Evolutionary conservation across 1,139 yeast species (phyloP).

Genomic region (Meyerozyma smithsonii): DNA sequence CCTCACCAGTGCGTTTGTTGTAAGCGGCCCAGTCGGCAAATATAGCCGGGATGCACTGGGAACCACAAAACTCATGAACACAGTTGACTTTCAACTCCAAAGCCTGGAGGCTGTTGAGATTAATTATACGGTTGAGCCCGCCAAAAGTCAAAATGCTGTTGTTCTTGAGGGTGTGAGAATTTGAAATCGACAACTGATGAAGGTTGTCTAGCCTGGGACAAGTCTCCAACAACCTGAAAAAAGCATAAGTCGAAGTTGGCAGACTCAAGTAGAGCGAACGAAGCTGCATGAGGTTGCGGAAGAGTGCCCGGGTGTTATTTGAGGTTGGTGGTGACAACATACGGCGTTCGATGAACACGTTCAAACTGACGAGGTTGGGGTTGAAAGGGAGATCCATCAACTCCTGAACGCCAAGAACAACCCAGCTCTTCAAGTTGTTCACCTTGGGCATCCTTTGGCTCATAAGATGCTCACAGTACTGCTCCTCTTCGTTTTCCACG

Average conservation of each 20-base stretch:
- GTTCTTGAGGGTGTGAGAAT: conserved; percentile 17
- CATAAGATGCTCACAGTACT: conserved; percentile 4
- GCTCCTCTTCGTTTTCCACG: conserved; percentile 15
- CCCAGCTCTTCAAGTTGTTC: conserved; percentile 20
- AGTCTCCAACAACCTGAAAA: conserved; percentile 11
- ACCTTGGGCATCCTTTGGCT: conserved; percentile 10
- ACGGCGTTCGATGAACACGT: conserved; percentile 15
- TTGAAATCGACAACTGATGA: conserved; percentile 16
- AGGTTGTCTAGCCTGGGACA: conserved; percentile 9
- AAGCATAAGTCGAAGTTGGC: conserved; percentile 13
- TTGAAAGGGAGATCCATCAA: conserved; percentile 18
- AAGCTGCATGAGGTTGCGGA: conserved; percentile 5
- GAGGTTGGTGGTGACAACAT: conserved; percentile 3
- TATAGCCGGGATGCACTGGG: conserved; percentile 19
- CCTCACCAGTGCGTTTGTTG: conserved; percentile 4
- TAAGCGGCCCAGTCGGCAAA: conserved; percentile 15
- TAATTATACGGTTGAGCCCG: conserved; percentile 13
- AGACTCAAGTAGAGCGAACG: conserved; percentile 7
- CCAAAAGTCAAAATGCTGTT: conserved; percentile 11
- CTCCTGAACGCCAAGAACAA: conserved; percentile 18
- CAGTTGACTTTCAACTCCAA: conserved; percentile 23
- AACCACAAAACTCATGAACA: conserved; percentile 15
- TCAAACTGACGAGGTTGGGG: conserved; percentile 16
- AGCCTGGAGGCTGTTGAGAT: conserved; percentile 14
- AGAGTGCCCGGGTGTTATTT: neutral